Evolutionary conservation across 495 filamentous ascomycete species (phyloP).

Genomic region (Podospora appendiculata): DNA sequence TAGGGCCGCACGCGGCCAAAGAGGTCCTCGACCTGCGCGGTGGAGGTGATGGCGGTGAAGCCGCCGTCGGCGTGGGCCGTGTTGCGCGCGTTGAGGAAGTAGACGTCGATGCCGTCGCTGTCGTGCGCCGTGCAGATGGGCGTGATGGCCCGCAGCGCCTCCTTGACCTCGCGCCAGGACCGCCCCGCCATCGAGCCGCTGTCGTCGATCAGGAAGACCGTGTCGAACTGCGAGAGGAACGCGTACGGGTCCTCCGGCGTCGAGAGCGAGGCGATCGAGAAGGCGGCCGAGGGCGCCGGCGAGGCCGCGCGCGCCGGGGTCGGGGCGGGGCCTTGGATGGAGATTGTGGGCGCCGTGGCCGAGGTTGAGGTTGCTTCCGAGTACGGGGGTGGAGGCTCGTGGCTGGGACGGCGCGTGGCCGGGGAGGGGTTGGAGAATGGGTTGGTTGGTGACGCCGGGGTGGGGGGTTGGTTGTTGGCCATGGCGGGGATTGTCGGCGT

Average conservation of each 20-base stretch:
- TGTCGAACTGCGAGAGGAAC: conserved; percentile 87
- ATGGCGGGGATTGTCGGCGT: not conserved
- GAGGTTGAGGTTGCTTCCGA: conserved; percentile 2
- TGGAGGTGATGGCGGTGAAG: conserved; percentile 8
- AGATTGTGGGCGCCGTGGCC: conserved; percentile 13
- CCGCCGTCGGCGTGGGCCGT: conserved; percentile 16
- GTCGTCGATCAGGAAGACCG: conserved; percentile 91
- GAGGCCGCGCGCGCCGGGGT: conserved; percentile 5
- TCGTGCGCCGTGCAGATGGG: conserved; percentile 82
- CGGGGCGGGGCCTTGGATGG: not conserved
- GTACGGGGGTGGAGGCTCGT: conserved; percentile 12
- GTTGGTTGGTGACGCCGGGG: not conserved
- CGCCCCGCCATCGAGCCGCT: conserved; percentile 75
- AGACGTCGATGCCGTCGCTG: conserved; percentile 84
- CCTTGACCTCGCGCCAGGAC: conserved; percentile 68
- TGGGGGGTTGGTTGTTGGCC: not conserved
- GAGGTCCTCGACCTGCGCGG: conserved; percentile 6
- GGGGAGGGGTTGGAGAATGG: conserved; percentile 1
- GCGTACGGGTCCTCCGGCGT: conserved; percentile 58
- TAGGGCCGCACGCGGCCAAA: conserved; percentile 46
- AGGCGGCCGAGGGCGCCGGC: conserved; percentile 13
- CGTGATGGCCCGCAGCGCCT: conserved; percentile 68
- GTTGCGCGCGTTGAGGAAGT: conserved; percentile 69
- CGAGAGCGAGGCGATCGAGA: conserved; percentile 15
- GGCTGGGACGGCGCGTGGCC: not conserved